Evolutionary conservation across 1,284 basidiomycete genomes (phyloP), one percentile per base, ranked within the genome.

Genomic region (Ustilago curta): DNA sequence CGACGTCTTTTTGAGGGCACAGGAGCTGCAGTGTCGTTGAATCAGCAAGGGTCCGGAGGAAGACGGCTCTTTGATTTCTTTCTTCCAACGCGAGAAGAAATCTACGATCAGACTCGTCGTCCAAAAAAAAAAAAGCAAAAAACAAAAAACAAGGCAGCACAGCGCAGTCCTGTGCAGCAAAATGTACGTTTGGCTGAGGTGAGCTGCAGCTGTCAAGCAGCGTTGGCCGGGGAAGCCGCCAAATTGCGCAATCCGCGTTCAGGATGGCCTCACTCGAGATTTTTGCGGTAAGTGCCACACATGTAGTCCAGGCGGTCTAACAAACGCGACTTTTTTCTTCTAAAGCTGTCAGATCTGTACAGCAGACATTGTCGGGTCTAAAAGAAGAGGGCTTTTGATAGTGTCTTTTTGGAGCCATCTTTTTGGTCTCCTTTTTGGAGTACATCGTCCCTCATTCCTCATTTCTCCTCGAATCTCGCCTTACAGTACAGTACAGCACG

Each of bases 41-140:
- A 16, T 21, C 32, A 37, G 8, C 21, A 27, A 43, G 40, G 52
- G 52, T 53, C 51, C 25, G 52, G 39, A 18, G 9, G 5, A 35
- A 40, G 16, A 8, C 52, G 29, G 48, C 48, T 27, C 16, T 31
- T 45, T 18, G 21, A 23, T 25, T 42, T 60, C 50, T 25, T 42
- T 60, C 50, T 60, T 53, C 50, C 42, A 45, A 45, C 19, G 32
- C 29, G 48, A 44, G 37, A 35, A 50, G 49, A 40, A 42, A 59
- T 48, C n/a, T 31, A 21, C 45, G 29, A n/a, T 8, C 31, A 49
- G n/a, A 32, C 42, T 40, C 23, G n/a, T n/a, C n/a, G n/a, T n/a
- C n/a, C n/a, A n/a, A n/a, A n/a, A n/a, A n/a, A n/a, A n/a, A n/a
- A n/a, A n/a, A n/a, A n/a, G n/a, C n/a, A n/a, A n/a, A n/a, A n/a